Conservation (phyloP, 371 early-diverging fungal species). For the Dinochytrium kinnereticum region DNA sequence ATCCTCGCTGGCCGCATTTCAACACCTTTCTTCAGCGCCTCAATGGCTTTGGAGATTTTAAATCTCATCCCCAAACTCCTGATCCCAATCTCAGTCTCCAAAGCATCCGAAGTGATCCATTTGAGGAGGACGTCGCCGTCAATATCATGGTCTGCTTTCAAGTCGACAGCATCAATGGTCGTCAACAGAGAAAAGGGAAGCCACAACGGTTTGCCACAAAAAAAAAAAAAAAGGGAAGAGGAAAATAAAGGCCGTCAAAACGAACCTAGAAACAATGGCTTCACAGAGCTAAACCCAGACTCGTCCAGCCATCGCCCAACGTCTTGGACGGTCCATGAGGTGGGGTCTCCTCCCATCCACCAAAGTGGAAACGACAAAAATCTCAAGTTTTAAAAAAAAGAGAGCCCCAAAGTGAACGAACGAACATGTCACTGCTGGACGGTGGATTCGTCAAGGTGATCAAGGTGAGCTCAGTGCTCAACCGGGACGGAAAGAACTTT, state of each 20-base stretch:
- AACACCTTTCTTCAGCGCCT: no score
- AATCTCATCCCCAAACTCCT: not conserved
- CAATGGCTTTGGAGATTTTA: not conserved
- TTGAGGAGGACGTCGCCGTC: not conserved
- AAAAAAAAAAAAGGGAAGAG: not conserved
- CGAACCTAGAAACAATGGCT: not conserved
- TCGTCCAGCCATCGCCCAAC: not conserved
- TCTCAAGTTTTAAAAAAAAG: not conserved
- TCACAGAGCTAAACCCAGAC: not conserved
- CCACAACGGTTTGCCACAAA: not conserved
- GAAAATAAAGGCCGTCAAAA: not conserved
- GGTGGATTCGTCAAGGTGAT: not conserved
- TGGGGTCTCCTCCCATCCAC: not conserved
- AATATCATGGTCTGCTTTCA: constrained; percentile 3
- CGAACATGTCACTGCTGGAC: not conserved
- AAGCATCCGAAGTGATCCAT: not conserved
- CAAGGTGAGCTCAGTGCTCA: constrained; percentile 90
- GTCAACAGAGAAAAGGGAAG: not conserved
- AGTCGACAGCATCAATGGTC: no score
- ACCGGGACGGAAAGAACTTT: constrained; percentile 73
- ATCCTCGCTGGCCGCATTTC: no score
- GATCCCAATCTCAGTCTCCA: not conserved
- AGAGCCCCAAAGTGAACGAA: not conserved
- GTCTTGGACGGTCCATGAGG: not conserved
- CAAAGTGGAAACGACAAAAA: not conserved